Base-by-base conservation (phyloP, 2,329 filamentous ascomycete species). In the Albifimbria verrucaria region DNA sequence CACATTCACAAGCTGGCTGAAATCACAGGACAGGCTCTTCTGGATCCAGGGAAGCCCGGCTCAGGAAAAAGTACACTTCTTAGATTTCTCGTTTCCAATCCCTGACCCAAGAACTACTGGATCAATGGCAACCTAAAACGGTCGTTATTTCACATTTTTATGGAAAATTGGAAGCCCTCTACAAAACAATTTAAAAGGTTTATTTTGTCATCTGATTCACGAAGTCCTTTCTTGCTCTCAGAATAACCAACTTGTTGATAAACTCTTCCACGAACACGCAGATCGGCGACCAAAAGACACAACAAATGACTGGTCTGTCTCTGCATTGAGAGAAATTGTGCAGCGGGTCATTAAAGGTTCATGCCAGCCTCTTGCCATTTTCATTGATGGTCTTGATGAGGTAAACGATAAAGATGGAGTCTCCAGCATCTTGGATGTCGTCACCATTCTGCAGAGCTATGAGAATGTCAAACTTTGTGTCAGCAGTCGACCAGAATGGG, bases 31-130 rank as follows among this genome's bases (percentile, higher is more conserved):
- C 0, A 2, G 3, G 0, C 10, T 56, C 2, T 57, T 57, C 1
- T 59, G 36, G 3, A 32, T 60, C 7, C 26, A 10, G 59, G 59
- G 1, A 60, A 60, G 3, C 49, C 58, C 5, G 58, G 58, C 0
- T 59, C 56, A 1, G 58, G 55, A 0, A 59, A 61, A 44, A 60
- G 58, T 10, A 57, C 56, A 0, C 10, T 61, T 3, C 9, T 60
- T 0, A 60, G 56, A 1, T 55, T 41, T 10, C 26, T 59, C 2
- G 7, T 53, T 2, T 17, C 44, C 0, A 47, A 59, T 23, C 0
- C 32, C 2, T 39, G 3, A 1, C 57, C 53, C 0, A 3, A 2
- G 9, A 44, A 0, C 23, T 56, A 0, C 3, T 58, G 0, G 1
- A 4, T 0, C 0, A 1, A 2, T 58, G 54, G 57, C 36, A 24